phyloP scores from a whole-genome alignment of 2,329 filamentous ascomycete genomes.

The Camillea tinctor region DNA sequence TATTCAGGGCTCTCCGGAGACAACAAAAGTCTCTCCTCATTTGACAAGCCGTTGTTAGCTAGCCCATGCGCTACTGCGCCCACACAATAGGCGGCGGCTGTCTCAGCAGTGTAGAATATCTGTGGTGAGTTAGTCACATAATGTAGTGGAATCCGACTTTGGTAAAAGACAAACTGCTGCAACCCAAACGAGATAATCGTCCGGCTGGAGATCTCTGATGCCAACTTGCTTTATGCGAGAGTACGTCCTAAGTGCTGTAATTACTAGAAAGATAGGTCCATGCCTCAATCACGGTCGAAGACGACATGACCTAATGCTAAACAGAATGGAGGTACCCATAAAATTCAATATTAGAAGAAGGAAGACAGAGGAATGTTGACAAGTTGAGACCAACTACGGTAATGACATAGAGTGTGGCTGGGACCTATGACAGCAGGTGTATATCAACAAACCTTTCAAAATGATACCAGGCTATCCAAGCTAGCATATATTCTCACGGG shows the following conservation, averaged over 20 bases:
- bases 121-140: no score
- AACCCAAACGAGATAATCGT: conserved; percentile 37
- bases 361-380: no score
- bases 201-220: conserved; percentile 20
- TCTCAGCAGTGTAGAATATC: conserved; percentile 50
- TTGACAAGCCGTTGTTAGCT: conserved; percentile 55
- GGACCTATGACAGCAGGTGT: no score
- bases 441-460: no score
- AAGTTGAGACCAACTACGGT: no score
- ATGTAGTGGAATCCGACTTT: no score
- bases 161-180: conserved; percentile 35
- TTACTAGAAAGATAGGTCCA: conserved; percentile 16
- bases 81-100: conserved; percentile 45
- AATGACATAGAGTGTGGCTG: no score
- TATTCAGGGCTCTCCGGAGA: conserved; percentile 43
- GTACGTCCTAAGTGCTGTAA: conserved; percentile 14
- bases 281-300: conserved; percentile 11
- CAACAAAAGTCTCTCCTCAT: conserved; percentile 42
- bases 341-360: no score
- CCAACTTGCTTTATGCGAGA: conserved; percentile 17
- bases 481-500: no score
- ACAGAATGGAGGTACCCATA: no score
- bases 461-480: no score
- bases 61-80: conserved; percentile 46
- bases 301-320: no score